Evolutionary conservation across 306 rosid genomes (phyloP), one percentile per base, ranked within the genome.

Genomic region (Comarum palustre): DNA sequence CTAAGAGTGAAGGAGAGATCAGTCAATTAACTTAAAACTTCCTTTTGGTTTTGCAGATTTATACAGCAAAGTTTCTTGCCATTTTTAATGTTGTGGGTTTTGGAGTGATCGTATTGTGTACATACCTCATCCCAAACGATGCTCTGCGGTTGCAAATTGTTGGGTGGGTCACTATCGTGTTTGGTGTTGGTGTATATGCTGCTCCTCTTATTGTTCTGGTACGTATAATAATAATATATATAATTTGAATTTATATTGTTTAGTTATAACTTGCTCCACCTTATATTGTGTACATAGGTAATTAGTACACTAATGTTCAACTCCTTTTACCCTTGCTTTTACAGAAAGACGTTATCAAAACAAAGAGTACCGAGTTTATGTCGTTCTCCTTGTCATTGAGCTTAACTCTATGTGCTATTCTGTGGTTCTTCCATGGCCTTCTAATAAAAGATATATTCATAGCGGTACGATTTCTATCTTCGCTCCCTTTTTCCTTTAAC

Each of bases 121-220:
- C 86, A 9, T 66, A 8, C 38, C 48, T 67, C 7, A 52, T 71
- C 31, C 34, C 67, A 52, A 25, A 72, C 8, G 14, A 1, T 15
- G 8, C 3, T 27, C 45, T 47, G 24, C 58, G 81, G 59, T 52
- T 75, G 6, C 74, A 36, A 57, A 29, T 51, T 8, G 84, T 77
- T 3, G 89, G 86, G 25, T 85, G 84, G 86, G 72, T 75, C 42
- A 76, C 68, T 32, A 86, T 75, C 1, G 76, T 75, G 5, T 77
- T 74, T 39, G 77, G 81, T 15, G 80, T 85, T 15, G 67, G 71
- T 60, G 83, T 82, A n/a, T 85, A 36, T 60, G 89, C 89, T 13
- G 76, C 89, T 67, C 89, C 89, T 62, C 86, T 85, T 2, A 72
- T 80, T 68, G 45, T 80, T 75, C 75, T 85, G 84, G 89, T 85